phyloP scores from a whole-genome alignment of 2,329 filamentous ascomycete species.

The Neoascochyta sp. region DNA sequence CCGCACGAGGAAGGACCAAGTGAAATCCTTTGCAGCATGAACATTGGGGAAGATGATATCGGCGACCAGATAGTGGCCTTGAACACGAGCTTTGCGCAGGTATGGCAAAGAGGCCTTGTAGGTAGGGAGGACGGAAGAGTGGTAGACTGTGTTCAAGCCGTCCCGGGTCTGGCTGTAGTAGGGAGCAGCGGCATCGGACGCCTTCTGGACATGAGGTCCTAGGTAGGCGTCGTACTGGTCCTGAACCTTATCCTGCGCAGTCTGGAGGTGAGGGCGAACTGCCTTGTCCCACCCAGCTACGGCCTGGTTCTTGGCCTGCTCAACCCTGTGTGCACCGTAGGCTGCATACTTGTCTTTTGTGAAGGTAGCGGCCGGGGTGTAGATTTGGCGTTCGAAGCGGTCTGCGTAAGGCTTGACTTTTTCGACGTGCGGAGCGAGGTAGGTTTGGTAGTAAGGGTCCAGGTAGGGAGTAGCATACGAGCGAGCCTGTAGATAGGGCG shows the following conservation, averaged over 20 bases:
- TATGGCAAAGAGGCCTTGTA: slow-evolving; percentile 75
- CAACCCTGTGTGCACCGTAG: slow-evolving; percentile 71
- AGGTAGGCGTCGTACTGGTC: slow-evolving; percentile 67
- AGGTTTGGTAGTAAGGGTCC: slow-evolving; percentile 79
- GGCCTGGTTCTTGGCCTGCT: slow-evolving; percentile 63
- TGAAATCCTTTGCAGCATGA: slow-evolving; percentile 66
- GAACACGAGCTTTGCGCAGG: slow-evolving; percentile 62
- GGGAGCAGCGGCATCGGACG: slow-evolving; percentile 57
- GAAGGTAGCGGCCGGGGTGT: slow-evolving; percentile 65
- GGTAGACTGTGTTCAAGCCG: slow-evolving; percentile 64
- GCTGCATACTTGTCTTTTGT: slow-evolving; percentile 59
- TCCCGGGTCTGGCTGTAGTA: slow-evolving; percentile 67
- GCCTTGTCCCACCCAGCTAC: slow-evolving; percentile 73
- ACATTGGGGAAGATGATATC: slow-evolving; percentile 69
- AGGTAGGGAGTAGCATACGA: slow-evolving; percentile 70
- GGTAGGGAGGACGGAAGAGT: slow-evolving; percentile 69
- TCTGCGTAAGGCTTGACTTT: slow-evolving; percentile 68
- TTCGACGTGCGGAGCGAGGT: slow-evolving; percentile 79
- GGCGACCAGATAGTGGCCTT: slow-evolving; percentile 63
- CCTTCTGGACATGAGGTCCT: slow-evolving; percentile 68
- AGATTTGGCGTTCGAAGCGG: slow-evolving; percentile 56
- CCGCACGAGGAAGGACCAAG: slow-evolving; percentile 66
- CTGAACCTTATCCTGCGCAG: slow-evolving; percentile 59
- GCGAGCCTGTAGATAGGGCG: slow-evolving; percentile 67
- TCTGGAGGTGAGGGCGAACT: slow-evolving; percentile 69